Evolutionary conservation across 495 filamentous ascomycete species (phyloP), one percentile per base, ranked within the genome.

Genomic region (Penicillium roqueforti): DNA sequence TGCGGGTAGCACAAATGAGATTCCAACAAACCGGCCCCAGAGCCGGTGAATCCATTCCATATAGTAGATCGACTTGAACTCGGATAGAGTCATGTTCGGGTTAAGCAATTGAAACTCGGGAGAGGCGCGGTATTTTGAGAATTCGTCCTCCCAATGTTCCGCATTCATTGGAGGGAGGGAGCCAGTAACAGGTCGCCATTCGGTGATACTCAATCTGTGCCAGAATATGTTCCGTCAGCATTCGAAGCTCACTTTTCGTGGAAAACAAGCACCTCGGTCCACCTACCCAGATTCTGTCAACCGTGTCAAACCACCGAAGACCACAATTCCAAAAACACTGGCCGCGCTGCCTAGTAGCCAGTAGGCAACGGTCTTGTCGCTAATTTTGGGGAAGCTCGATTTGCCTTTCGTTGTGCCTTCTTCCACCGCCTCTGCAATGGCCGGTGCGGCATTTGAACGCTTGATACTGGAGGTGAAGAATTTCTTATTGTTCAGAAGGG

Each of bases 21-120:
- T 63, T 23, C 95, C 93, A 36, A 98, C 86, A 48, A 95, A 77
- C 42, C 93, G 83, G n/a, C 95, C 93, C 91, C 93, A 97, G 39
- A 96, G 81, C 16, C 93, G 83, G 72, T 98, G 93, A 4, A 86
- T 84, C 95, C 95, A 98, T 79, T 98, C 93, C 95, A 98, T 97
- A 70, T 86, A 97, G 79, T 97, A 97, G 56, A 98, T 98, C 69
- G 90, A 87, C 70, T 97, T 96, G 75, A 96, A 98, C 65, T 97
- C 95, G 29, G 82, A 80, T 29, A 97, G 74, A 28, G 75, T 86
- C 93, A 98, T 98, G 65, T 90, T 80, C 18, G 91, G 82, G 73
- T 98, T 97, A 42, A 98, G 76, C 26, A 88, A 80, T 61, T 87
- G 82, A 76, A 89, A 97, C 72, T 98, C 93, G 50, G 93, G 93